A percentile compares a stretch with the other conserved stretches of the same genome.
Evolutionary conservation across 371 early-diverging fungal genomes (phyloP).

Genomic region (Batrachochytrium dendrobatidis): DNA sequence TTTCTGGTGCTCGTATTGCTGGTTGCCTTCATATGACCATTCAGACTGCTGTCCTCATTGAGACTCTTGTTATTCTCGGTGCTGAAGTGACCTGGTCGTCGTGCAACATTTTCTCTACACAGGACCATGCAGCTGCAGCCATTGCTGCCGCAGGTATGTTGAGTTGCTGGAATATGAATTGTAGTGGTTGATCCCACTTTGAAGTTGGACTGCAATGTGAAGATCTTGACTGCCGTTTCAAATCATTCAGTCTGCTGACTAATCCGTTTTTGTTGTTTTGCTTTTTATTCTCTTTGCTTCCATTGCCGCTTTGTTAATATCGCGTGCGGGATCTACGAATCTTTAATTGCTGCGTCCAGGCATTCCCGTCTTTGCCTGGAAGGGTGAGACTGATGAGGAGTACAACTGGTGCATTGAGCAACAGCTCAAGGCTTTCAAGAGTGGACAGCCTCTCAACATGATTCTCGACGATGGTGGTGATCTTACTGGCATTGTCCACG

Average conservation of each 20-base stretch:
- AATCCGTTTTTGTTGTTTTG: not conserved
- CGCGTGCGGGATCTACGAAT: too few relatives aligned
- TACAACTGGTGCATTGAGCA: conserved; percentile 98
- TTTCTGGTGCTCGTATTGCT: conserved; percentile 95
- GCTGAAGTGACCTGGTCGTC: conserved; percentile 98
- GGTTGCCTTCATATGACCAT: conserved; percentile 99
- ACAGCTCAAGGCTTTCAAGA: conserved; percentile 85
- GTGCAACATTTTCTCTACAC: conserved; percentile 99
- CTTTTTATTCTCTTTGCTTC: not conserved
- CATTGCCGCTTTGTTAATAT: too few relatives aligned
- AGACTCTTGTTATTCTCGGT: conserved; percentile 91
- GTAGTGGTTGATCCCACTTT: too few relatives aligned
- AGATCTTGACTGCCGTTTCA: conserved; percentile 5
- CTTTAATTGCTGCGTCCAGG: conserved; percentile 24
- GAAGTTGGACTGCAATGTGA: too few relatives aligned
- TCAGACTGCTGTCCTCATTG: conserved; percentile 97
- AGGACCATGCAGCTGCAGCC: conserved; percentile 83
- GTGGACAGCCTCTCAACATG: conserved; percentile 93
- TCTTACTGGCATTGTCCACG: conserved; percentile 93
- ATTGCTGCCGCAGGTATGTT: conserved; percentile 41
- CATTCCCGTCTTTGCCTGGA: conserved; percentile 78
- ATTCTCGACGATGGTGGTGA: conserved; percentile 99
- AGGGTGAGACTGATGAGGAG: conserved; percentile 97
- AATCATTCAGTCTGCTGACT: conserved; percentile 1
- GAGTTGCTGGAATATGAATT: too few relatives aligned